These are phyloP conservation scores for Colletotrichum cuscutae DNA, from an alignment of 2,329 filamentous ascomycete species.

Conservation along the genomic window DNA sequence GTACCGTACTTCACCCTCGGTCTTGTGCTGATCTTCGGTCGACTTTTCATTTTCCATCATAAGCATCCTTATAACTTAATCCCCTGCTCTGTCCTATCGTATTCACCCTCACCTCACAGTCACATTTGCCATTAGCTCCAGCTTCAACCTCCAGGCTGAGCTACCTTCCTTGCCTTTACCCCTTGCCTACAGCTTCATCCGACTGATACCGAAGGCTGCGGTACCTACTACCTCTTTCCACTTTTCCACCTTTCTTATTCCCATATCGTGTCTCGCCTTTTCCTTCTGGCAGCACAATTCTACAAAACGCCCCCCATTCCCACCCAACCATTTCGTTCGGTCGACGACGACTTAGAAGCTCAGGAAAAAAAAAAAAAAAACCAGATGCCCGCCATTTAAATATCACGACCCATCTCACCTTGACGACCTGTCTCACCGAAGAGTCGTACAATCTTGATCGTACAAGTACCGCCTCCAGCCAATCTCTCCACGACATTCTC, in stretches of 20 bases:
- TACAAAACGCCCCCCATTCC: not conserved
- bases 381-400: constrained; percentile 16
- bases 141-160: not conserved
- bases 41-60: constrained; percentile 9
- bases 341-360: not conserved
- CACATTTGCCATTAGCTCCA: not conserved
- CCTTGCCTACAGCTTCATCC: not conserved
- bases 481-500: constrained; percentile 7
- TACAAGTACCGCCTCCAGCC: constrained; percentile 9
- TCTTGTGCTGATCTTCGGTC: constrained; percentile 30
- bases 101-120: not conserved
- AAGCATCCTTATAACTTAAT: constrained; percentile 13
- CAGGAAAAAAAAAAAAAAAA: not conserved
- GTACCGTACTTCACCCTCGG: not conserved
- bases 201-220: not conserved
- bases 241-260: constrained; percentile 3
- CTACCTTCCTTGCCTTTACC: not conserved
- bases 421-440: constrained; percentile 15
- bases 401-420: constrained; percentile 23
- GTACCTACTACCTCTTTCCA: not conserved
- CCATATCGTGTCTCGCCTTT: constrained; percentile 6
- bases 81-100: not conserved
- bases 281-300: not conserved
- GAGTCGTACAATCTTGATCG: constrained; percentile 23
- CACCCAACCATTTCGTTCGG: not conserved